Conservation (phyloP, 306 rosid genomes). For the Quercus agrifolia region DNA sequence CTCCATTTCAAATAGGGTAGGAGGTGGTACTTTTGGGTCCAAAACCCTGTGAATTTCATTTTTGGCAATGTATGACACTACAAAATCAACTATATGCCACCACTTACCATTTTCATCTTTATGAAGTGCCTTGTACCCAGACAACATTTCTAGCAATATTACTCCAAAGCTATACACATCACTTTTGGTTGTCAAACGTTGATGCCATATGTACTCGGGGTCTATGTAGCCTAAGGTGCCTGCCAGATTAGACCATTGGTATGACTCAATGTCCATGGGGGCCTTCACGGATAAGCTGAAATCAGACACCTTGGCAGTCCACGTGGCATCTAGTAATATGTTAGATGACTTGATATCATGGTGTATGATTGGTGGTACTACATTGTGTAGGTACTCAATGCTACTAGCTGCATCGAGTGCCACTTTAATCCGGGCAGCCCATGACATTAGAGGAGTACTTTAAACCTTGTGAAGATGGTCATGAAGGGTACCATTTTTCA, state of each 20-base stretch:
- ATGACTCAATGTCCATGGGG: slow-evolving; percentile 47
- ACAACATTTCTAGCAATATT: slow-evolving; percentile 56
- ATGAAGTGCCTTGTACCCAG: slow-evolving; percentile 66
- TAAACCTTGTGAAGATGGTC: slow-evolving; percentile 67
- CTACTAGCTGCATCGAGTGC: too few relatives aligned
- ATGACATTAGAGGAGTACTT: not conserved
- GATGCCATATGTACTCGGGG: slow-evolving; percentile 80
- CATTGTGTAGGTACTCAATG: slow-evolving; percentile 46
- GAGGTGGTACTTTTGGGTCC: too few relatives aligned
- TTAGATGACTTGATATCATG: not conserved
- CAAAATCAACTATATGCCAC: slow-evolving; percentile 50
- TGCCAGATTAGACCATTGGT: slow-evolving; percentile 41
- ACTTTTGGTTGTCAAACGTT: slow-evolving; percentile 62
- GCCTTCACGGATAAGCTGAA: slow-evolving; percentile 48
- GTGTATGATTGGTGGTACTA: slow-evolving; percentile 65
- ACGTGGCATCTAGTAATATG: too few relatives aligned
- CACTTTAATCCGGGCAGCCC: too few relatives aligned
- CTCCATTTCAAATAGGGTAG: too few relatives aligned
- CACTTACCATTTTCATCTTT: slow-evolving; percentile 53
- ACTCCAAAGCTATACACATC: slow-evolving; percentile 94
- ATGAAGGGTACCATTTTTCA: slow-evolving; percentile 64
- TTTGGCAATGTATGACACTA: slow-evolving; percentile 52
- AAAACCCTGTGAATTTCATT: too few relatives aligned
- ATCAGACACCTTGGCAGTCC: too few relatives aligned
- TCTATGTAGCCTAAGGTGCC: slow-evolving; percentile 86